Conservation (phyloP, 73 alveolate genomes). For the Paraurostyla sp. region DNA sequence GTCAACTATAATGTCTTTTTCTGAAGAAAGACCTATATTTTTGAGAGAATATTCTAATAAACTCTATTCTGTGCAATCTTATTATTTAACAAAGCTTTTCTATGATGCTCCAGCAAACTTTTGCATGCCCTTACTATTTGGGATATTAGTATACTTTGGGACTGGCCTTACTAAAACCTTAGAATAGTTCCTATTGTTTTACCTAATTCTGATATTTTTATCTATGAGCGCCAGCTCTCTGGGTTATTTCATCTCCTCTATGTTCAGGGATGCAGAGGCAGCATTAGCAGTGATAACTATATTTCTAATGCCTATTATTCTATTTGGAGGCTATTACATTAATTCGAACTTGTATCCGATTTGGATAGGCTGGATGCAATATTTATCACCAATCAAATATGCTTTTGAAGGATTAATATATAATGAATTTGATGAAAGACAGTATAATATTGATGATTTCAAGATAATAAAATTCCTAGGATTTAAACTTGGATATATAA, state of each 20-base stretch:
- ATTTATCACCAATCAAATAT: background rate
- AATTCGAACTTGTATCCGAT: background rate
- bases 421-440: too few species aligned
- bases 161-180: conserved; percentile 21
- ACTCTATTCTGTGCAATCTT: conserved; percentile 68
- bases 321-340: background rate
- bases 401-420: background rate
- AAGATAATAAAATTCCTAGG: too few species aligned
- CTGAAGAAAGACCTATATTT: conserved; percentile 77
- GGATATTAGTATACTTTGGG: conserved; percentile 24
- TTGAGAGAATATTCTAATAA: conserved; percentile 79
- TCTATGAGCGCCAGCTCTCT: too few species aligned
- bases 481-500: too few species aligned
- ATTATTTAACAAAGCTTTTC: conserved; percentile 69
- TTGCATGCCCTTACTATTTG: background rate
- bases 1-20: background rate
- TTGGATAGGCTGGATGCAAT: background rate
- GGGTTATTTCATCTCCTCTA: too few species aligned
- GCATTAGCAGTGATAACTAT: too few species aligned
- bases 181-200: conserved; percentile 11
- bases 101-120: conserved; percentile 72
- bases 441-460: too few species aligned
- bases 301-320: background rate
- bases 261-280: too few species aligned
- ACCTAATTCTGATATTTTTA: too few species aligned